These are phyloP conservation scores for Misopates orontium DNA, from an alignment of 257 asterid species.

Conservation along the genomic window DNA sequence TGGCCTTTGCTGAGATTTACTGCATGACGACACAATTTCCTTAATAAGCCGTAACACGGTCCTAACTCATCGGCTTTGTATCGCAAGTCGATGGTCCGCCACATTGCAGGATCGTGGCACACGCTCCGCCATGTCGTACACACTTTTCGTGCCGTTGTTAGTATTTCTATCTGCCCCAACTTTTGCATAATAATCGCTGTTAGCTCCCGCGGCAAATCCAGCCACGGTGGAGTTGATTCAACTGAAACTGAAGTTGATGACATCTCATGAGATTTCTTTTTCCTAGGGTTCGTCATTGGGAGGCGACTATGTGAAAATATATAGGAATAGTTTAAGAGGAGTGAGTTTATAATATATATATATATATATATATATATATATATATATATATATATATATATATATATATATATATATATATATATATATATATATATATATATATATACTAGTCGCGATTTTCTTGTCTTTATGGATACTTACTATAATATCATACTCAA, in stretches of 20 bases:
- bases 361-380: no score
- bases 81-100: slow-evolving; percentile 1
- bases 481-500: no score
- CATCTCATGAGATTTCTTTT: slow-evolving; percentile 12
- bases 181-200: slow-evolving; percentile 47
- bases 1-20: slow-evolving; percentile 53
- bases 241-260: slow-evolving; percentile 23
- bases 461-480: no score
- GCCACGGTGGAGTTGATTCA: slow-evolving; percentile 42
- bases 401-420: no score
- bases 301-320: neutral
- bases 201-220: slow-evolving; percentile 50
- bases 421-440: no score
- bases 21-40: slow-evolving; percentile 36
- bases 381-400: no score
- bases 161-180: slow-evolving; percentile 42
- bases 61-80: slow-evolving; percentile 3
- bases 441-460: no score
- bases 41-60: slow-evolving; percentile 22
- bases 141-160: slow-evolving; percentile 18
- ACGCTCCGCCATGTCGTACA: neutral
- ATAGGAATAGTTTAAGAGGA: no score
- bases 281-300: slow-evolving; percentile 31
- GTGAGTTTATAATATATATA: no score
- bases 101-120: neutral